Base-by-base conservation (phyloP, 106 monocot species). In the Acanthochlamys bracteata region DNA sequence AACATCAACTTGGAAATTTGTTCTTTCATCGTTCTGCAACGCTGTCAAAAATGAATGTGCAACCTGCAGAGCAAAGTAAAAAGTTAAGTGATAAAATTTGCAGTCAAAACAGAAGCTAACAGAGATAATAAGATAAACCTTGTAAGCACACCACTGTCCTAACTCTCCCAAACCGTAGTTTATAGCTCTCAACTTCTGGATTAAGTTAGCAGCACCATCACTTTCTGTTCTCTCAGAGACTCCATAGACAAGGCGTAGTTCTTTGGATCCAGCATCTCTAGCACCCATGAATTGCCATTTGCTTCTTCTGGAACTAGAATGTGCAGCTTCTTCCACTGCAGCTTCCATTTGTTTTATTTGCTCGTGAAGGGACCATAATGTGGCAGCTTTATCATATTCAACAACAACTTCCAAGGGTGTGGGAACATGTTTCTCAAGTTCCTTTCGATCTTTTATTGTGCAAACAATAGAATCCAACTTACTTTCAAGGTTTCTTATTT, bases 211-310 rank as follows among this genome's bases (percentile, higher is more conserved):
- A 65, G 96, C 96, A 57, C 96, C 96, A 75, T 98, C 96, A 83
- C 96, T 91, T 75, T 98, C 96, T 53, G 96, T 98, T 77, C 96
- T 88, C 65, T 98, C 91, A 71, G 90, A 91, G 65, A 98, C 88
- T 74, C 96, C 96, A 81, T 98, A 98, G 12, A 98, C 76, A 55
- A 98, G 84, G 46, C 88, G 96, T 42, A 98, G 63, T 74, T 98
- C 96, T 71, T 82, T 91, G 20, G 87, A 84, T 53, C 96, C 91
- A 52, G 96, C 96, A 87, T 98, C 96, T 75, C 96, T 84, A 11
- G 96, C 96, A 25, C 96, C 96, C 96, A 98, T 98, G 74, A 98
- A 98, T 71, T 98, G 84, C 96, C 96, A 98, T 59, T 91, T 98
- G 74, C 85, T 98, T 83, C 78, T 91, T 69, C 91, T 75, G 24